These are phyloP conservation scores for Cytospora chrysosperma DNA, from an alignment of 2,329 filamentous ascomycete species.

Conservation along the genomic window DNA sequence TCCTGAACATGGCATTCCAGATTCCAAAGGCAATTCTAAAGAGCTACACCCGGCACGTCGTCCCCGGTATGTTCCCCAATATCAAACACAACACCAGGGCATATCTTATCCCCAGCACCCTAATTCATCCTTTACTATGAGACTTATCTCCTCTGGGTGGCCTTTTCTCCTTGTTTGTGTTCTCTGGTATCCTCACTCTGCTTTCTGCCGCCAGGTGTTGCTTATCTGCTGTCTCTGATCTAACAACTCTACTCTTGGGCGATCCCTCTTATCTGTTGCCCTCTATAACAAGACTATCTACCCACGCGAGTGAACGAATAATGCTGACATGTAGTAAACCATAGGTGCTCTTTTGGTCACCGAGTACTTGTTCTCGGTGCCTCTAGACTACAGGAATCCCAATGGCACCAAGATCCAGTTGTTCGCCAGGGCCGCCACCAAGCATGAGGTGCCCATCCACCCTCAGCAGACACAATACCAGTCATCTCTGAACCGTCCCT, in stretches of 20 bases:
- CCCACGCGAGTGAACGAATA: not conserved
- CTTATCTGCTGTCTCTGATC: not conserved
- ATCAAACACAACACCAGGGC: not conserved
- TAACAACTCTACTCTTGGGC: not conserved
- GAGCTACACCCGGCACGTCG: constrained; percentile 15
- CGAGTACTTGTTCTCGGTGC: constrained; percentile 85
- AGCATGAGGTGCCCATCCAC: constrained; percentile 61
- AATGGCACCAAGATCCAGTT: constrained; percentile 63
- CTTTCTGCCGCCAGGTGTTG: not conserved
- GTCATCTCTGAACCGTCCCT: constrained; percentile 16
- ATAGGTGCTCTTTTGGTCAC: constrained; percentile 72
- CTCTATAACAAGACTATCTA: not conserved
- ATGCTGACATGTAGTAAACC: not conserved
- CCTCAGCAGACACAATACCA: constrained; percentile 33
- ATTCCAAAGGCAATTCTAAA: constrained; percentile 18
- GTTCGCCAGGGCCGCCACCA: constrained; percentile 73
- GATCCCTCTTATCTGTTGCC: not conserved
- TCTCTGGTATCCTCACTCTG: not conserved
- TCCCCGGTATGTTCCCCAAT: constrained; percentile 13
- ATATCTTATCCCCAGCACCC: not conserved
- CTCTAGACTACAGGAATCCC: constrained; percentile 71
- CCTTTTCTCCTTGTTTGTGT: not conserved
- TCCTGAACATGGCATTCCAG: constrained; percentile 13
- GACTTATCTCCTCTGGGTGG: too few species aligned
- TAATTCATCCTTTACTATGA: too few species aligned